Conservation (phyloP, 2,329 filamentous ascomycete genomes). For the Fusarium papillatum region DNA sequence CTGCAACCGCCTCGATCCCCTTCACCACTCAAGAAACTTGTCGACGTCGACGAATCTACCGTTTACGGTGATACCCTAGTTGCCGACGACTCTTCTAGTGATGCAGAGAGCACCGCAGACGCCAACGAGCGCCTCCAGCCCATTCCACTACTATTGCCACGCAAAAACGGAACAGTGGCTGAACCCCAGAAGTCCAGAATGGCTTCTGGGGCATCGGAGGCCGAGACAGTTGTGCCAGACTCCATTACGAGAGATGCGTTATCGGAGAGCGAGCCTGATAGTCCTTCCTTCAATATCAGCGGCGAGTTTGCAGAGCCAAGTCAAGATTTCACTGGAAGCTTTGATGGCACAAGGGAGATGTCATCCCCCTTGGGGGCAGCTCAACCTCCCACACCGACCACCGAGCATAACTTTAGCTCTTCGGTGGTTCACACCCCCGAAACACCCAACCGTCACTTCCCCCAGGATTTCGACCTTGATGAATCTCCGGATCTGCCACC, state of each 20-base stretch:
- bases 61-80: constrained; percentile 18
- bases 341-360: constrained; percentile 35
- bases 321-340: constrained; percentile 9
- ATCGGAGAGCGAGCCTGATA: constrained; percentile 28
- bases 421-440: constrained; percentile 28
- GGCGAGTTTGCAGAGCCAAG: constrained; percentile 33
- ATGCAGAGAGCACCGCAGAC: constrained; percentile 32
- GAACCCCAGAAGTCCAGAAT: constrained; percentile 28
- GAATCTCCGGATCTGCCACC: constrained; percentile 54
- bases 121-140: constrained; percentile 28
- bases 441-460: constrained; percentile 37
- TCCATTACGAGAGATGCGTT: constrained; percentile 26
- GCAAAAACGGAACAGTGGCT: constrained; percentile 20
- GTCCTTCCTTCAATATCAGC: constrained; percentile 33
- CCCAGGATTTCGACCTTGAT: constrained; percentile 40
- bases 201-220: constrained; percentile 39
- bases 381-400: constrained; percentile 34
- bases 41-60: constrained; percentile 15
- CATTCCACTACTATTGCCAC: constrained; percentile 39
- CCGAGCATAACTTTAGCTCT: constrained; percentile 22
- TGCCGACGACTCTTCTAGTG: constrained; percentile 27
- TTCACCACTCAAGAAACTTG: constrained; percentile 33
- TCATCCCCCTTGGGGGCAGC: constrained; percentile 8
- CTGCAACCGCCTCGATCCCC: constrained; percentile 36
- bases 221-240: constrained; percentile 38